These are phyloP conservation scores for Curvularia sp. DNA, from an alignment of 2,329 filamentous ascomycete genomes.

Conservation along the genomic window DNA sequence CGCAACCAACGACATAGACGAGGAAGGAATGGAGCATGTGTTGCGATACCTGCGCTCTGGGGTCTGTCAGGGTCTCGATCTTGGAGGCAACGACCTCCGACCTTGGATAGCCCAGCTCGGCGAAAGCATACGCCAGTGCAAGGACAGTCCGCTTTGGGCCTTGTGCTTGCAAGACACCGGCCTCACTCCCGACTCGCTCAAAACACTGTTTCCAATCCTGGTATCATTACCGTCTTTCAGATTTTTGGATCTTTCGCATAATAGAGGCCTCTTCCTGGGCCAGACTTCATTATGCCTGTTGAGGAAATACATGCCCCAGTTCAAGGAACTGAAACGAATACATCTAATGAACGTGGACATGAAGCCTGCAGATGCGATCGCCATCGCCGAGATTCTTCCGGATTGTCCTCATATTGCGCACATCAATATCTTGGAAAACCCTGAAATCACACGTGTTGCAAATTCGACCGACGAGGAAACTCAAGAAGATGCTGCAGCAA, in stretches of 20 bases:
- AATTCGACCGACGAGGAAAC: slow-evolving; percentile 76
- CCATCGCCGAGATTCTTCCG: slow-evolving; percentile 86
- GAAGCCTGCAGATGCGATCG: slow-evolving; percentile 86
- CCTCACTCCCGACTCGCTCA: slow-evolving; percentile 74
- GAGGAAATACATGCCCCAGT: slow-evolving; percentile 82
- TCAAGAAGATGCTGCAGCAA: slow-evolving; percentile 91
- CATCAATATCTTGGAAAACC: slow-evolving; percentile 85
- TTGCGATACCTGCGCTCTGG: slow-evolving; percentile 76
- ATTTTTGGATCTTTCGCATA: slow-evolving; percentile 92
- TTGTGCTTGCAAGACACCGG: slow-evolving; percentile 88
- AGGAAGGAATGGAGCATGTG: slow-evolving; percentile 76
- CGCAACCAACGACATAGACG: slow-evolving; percentile 79
- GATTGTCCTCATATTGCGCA: slow-evolving; percentile 84
- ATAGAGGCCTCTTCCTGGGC: slow-evolving; percentile 77
- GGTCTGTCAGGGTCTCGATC: slow-evolving; percentile 84
- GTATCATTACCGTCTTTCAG: slow-evolving; percentile 74
- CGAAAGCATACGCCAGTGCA: slow-evolving; percentile 59
- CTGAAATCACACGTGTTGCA: slow-evolving; percentile 72
- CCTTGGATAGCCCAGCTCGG: slow-evolving; percentile 56
- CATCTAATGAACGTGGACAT: slow-evolving; percentile 86
- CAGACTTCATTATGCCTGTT: slow-evolving; percentile 78
- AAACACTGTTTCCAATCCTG: slow-evolving; percentile 76
- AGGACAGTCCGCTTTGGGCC: slow-evolving; percentile 70
- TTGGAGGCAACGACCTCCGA: slow-evolving; percentile 80
- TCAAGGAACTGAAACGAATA: slow-evolving; percentile 79